A percentile compares a stretch with the other conserved stretches of the same genome.
Evolutionary conservation across 1,139 yeast genomes (phyloP).

Genomic region (Yamadazyma diddensiae): DNA sequence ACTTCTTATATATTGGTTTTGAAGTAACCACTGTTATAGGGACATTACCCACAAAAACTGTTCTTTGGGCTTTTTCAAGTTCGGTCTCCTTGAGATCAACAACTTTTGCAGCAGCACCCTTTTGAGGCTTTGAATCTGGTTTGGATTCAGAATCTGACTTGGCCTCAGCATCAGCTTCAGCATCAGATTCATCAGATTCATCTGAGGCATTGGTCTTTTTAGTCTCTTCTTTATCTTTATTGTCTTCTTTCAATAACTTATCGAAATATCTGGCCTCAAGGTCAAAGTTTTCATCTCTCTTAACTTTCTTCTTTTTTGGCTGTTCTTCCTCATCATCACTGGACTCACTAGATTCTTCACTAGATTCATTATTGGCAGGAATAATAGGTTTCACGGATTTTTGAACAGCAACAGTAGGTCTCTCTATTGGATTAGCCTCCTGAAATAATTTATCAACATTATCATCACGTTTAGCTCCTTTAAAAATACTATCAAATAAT

Average conservation of each 20-base stretch:
- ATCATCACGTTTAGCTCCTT: conserved; percentile 18
- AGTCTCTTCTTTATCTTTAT: conserved; percentile 4
- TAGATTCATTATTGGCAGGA: background rate
- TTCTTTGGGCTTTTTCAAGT: conserved; percentile 80
- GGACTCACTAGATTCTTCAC: conserved; percentile 1
- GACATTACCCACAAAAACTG: conserved; percentile 88
- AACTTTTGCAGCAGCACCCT: conserved; percentile 29
- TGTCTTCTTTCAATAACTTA: conserved; percentile 30
- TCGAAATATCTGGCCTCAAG: conserved; percentile 48
- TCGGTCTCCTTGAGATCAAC: conserved; percentile 63
- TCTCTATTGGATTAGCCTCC: conserved; percentile 11
- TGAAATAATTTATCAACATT: conserved; percentile 39
- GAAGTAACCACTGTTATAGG: conserved; percentile 62
- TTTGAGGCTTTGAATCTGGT: conserved; percentile 13
- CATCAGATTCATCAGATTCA: background rate
- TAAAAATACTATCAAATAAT: conserved; percentile 35
- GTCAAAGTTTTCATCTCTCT: conserved; percentile 38
- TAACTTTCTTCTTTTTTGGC: background rate
- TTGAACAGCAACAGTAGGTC: conserved; percentile 4
- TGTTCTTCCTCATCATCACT: background rate
- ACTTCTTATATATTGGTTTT: conserved; percentile 57
- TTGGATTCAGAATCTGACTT: conserved; percentile 4
- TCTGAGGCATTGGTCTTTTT: conserved; percentile 10
- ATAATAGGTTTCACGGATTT: background rate
- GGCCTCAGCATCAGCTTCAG: background rate